Conservation (phyloP, 1,284 basidiomycete genomes). For the Ustilago tritici region DNA sequence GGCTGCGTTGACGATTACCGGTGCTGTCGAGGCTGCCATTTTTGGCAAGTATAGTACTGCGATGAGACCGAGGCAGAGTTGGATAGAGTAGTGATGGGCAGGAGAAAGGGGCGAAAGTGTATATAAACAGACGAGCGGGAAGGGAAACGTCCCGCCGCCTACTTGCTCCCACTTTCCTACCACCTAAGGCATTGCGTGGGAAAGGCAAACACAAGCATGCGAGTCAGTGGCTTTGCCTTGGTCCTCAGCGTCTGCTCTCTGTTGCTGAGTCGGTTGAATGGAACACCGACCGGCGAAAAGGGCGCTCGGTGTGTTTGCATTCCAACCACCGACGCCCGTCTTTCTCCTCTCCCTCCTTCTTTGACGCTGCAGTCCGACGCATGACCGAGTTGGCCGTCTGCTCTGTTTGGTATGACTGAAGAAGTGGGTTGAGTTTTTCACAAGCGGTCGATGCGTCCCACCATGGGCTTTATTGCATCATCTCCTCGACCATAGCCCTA, state of each 20-base stretch:
- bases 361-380: not conserved
- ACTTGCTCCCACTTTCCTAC: not conserved
- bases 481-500: not conserved
- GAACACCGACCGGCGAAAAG: not conserved
- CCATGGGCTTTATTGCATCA: not conserved
- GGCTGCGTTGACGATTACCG: constrained; percentile 35
- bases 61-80: not conserved
- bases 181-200: not conserved
- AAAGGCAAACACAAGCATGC: not conserved
- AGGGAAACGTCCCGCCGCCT: not conserved
- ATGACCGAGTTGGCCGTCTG: not conserved
- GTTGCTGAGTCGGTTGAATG: not conserved
- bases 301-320: not conserved
- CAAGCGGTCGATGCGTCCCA: not conserved
- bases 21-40: constrained; percentile 36
- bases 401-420: not conserved
- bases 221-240: not conserved
- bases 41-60: not conserved
- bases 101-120: not conserved
- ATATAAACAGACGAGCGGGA: not conserved
- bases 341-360: not conserved
- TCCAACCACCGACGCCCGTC: constrained; percentile 1
- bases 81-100: not conserved
- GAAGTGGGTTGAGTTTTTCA: not conserved
- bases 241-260: too few relatives aligned